phyloP scores from a whole-genome alignment of 805 yeast species.

The Lipomyces orientalis region DNA sequence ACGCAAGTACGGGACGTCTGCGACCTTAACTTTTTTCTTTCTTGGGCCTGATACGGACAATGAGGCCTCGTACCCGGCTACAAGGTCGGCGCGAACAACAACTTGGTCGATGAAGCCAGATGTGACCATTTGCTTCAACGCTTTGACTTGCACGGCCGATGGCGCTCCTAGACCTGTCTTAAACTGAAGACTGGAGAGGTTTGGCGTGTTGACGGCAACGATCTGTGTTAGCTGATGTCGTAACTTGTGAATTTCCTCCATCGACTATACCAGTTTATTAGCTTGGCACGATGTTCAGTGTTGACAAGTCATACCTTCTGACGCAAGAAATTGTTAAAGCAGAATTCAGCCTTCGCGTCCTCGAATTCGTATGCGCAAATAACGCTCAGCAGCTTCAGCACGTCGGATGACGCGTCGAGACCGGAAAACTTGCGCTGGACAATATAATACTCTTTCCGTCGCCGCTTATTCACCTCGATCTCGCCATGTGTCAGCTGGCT shows the following conservation, averaged over 20 bases:
- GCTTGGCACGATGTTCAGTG: background rate
- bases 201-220: constrained; percentile 60
- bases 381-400: constrained; percentile 73
- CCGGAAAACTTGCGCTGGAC: constrained; percentile 60
- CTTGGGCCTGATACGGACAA: constrained; percentile 51
- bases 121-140: constrained; percentile 87
- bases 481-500: constrained; percentile 42
- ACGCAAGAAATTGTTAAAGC: constrained; percentile 69
- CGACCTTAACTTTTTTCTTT: constrained; percentile 60
- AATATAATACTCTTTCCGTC: constrained; percentile 60
- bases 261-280: constrained; percentile 38
- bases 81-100: constrained; percentile 79
- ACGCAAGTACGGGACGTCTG: constrained; percentile 57
- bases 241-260: constrained; percentile 84
- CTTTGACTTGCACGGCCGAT: constrained; percentile 66
- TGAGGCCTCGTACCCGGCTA: constrained; percentile 51
- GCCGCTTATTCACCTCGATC: constrained; percentile 22
- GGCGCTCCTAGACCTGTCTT: constrained; percentile 40
- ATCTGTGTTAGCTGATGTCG: constrained; percentile 79
- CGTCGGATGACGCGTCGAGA: constrained; percentile 78
- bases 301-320: constrained; percentile 53
- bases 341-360: constrained; percentile 55
- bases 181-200: constrained; percentile 14
- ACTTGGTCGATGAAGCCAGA: constrained; percentile 93
- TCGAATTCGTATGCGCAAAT: constrained; percentile 88